Base-by-base conservation (phyloP, 192 early-diverging fungal species). In the Coemansia sp. region DNA sequence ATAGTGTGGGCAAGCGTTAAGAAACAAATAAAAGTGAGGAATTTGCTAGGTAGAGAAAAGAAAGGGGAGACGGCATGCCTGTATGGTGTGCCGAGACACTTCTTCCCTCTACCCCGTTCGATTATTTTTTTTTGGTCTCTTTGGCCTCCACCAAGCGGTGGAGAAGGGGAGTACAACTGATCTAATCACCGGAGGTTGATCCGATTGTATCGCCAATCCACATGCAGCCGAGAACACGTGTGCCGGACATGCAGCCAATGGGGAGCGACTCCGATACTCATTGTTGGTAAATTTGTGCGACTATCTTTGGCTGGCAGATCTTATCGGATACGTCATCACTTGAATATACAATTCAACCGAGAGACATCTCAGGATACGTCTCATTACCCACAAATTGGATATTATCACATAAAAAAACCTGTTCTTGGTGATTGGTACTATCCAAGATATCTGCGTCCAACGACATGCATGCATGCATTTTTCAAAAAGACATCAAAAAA, bases 391-490 rank as follows among this genome's bases (percentile, higher is more conserved):
- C 2, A 9, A 22, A n/a, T 22, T 9, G 49, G 49, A 52, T 22
- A 22, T 22, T 22, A 22, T 20, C 20, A 10, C 49, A 27, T 22
- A 20, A 52, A 22, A 50, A 52, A 52, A 11, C 49, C 49, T 52
- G 49, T 24, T 52, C 49, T 52, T 11, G 49, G n/a, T 6, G 47
- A 18, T 52, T 22, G 9, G 20, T 52, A n/a, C 49, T 52, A 11
- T 52, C 2, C 49, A 11, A 52, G 49, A 52, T 52, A 52, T 52
- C 49, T 22, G 43, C 43, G 49, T 24, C 22, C n/a, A 52, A 8
- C 11, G 49, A 10, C 49, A 27, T 52, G 49, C 49, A 52, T 52
- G 49, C 49, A 52, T 52, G 49, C 49, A 52, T 52, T 24, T 52
- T 9, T 20, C 38, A 24, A 52, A 52, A 22, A 52, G 0, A 27